These are phyloP conservation scores for Plasmodium inui DNA, from an alignment of 169 alveolate species.

Conservation along the genomic window DNA sequence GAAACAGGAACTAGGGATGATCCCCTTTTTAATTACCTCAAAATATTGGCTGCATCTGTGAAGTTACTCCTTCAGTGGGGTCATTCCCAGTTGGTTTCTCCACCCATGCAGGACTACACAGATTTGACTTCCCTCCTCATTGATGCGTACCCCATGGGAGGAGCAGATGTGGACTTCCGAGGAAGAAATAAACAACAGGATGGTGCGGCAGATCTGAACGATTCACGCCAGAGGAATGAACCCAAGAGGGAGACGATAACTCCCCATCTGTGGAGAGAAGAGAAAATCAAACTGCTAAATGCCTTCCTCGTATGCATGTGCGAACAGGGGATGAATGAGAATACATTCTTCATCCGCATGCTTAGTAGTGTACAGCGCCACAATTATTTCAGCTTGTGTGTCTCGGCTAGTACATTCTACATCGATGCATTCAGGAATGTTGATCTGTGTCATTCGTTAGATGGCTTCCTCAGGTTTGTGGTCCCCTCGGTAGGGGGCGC, in stretches of 20 bases:
- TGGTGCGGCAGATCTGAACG: background rate
- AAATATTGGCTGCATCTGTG: constrained; percentile 23
- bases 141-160: background rate
- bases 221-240: background rate
- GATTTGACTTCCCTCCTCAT: background rate
- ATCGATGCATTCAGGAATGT: constrained; percentile 48
- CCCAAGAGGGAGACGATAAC: background rate
- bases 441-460: background rate
- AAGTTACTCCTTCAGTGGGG: background rate
- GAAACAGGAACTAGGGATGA: background rate
- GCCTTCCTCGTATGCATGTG: constrained; percentile 18
- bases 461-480: background rate
- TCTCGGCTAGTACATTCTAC: constrained; percentile 33
- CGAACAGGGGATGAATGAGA: constrained; percentile 47
- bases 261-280: background rate
- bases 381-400: constrained; percentile 37
- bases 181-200: background rate
- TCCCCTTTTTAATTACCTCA: background rate
- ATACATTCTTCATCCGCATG: constrained; percentile 43
- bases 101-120: background rate
- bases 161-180: background rate
- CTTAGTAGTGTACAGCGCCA: background rate
- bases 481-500: background rate
- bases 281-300: constrained; percentile 24
- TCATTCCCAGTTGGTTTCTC: background rate